Evolutionary conservation across 148 eudicot species (phyloP), one percentile per base, ranked within the genome.

Genomic region (Talinum fruticosum): DNA sequence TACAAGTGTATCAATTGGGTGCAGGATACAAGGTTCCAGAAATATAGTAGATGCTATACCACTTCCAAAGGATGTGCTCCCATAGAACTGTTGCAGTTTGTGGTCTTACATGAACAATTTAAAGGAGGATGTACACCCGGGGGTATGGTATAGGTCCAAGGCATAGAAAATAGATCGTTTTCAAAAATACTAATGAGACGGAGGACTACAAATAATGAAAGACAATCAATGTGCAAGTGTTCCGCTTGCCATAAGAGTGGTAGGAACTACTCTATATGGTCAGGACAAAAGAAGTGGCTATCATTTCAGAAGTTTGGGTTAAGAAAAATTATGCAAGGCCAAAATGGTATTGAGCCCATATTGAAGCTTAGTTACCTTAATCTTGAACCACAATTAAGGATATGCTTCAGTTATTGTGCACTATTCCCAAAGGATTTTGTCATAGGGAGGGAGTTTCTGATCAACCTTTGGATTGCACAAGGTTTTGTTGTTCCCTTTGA

Each of bases 321-420:
- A 51, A 34, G 80, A 80, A 78, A 76, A 74, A 33, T 54, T 73
- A 49, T 51, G n/a, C 65, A 12, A 70, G 36, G 10, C 78, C 30
- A 0, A 74, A 77, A n/a, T n/a, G 28, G 65, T 21, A 79, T 89
- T 19, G 15, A 78, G 49, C 78, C 76, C 13, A 16, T 80, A 19
- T 72, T 89, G 75, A 83, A 64, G 54, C 71, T 85, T 51, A 86
- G 83, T 79, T 87, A 87, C 44, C 29, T 80, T 29, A 53, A 85
- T 53, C 80, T 79, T 44, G 30, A 38, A 0, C 28, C 64, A 0
- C 18, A 10, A 1, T 57, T 83, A 33, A 79, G 76, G 51, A 21
- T 33, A 2, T 76, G 82, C 51, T 79, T 83, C 36, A 38, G 36
- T 10, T 83, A 64, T 14, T 83, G 77, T 41, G 61, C 77, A 0